These are phyloP conservation scores for Cercophora scortea DNA, from an alignment of 495 filamentous ascomycete species.

Conservation along the genomic window DNA sequence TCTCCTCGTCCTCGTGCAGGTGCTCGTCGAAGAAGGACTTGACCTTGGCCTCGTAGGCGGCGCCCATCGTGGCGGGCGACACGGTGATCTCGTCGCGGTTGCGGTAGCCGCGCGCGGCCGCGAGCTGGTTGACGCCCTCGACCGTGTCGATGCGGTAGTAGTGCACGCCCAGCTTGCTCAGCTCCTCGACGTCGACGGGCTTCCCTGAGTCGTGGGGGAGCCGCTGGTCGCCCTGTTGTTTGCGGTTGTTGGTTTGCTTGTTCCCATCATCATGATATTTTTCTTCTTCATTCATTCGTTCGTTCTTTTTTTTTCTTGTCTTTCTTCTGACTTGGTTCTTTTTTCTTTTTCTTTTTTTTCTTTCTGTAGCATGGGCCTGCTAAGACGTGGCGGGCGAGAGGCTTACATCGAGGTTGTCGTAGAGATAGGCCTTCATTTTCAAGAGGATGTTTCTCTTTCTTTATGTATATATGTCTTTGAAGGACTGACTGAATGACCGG, in stretches of 20 bases:
- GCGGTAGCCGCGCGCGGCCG: conserved; percentile 71
- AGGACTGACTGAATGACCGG: no score
- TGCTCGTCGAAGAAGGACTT: conserved; percentile 92
- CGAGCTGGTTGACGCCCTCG: conserved; percentile 61
- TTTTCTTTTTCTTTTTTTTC: background rate
- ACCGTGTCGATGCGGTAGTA: conserved; percentile 63
- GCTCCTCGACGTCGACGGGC: conserved; percentile 49
- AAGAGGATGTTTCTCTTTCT: background rate
- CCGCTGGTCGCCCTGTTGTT: conserved; percentile 77
- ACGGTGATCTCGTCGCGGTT: conserved; percentile 91
- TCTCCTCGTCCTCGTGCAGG: conserved; percentile 97
- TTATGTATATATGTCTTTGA: no score
- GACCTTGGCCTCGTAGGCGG: conserved; percentile 80
- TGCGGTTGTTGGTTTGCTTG: background rate
- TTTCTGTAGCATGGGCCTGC: background rate
- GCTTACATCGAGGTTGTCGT: conserved; percentile 69
- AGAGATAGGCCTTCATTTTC: conserved; percentile 77
- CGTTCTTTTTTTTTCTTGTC: background rate
- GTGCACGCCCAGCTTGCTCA: conserved; percentile 67
- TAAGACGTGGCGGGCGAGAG: conserved; percentile 5
- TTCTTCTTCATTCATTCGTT: background rate
- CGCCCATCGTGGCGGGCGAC: conserved; percentile 82
- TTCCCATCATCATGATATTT: background rate
- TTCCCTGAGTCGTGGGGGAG: conserved; percentile 79
- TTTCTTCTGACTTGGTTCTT: no score